phyloP scores from a whole-genome alignment of 768 basidiomycete genomes.

The Crepidotus variabilis region DNA sequence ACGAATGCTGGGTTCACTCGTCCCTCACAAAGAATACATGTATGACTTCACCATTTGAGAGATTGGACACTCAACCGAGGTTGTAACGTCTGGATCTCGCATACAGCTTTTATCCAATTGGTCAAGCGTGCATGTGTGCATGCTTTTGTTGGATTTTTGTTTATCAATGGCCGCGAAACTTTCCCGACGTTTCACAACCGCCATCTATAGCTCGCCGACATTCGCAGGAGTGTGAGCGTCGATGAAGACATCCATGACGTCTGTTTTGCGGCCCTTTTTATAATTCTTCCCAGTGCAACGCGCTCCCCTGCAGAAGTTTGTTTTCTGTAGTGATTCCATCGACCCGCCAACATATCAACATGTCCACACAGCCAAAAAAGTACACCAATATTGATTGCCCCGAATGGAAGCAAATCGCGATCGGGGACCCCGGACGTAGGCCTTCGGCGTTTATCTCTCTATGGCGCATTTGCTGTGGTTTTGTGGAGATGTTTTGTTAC shows the following conservation, averaged over 20 bases:
- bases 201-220: neutral
- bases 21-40: too few species aligned
- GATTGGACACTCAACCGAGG: too few species aligned
- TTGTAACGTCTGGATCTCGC: too few species aligned
- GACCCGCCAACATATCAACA: constrained; percentile 18
- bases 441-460: neutral
- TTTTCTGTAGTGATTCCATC: neutral
- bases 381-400: constrained; percentile 28
- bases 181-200: neutral
- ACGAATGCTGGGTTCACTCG: too few species aligned
- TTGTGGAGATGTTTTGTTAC: neutral
- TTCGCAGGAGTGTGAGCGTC: neutral
- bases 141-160: too few species aligned
- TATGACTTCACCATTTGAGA: too few species aligned
- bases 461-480: too few species aligned
- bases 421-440: neutral
- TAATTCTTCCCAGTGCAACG: too few species aligned
- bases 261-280: neutral
- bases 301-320: neutral
- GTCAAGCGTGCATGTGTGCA: too few species aligned
- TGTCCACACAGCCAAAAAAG: constrained; percentile 85
- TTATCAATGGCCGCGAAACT: neutral
- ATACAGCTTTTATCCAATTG: too few species aligned
- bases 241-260: neutral
- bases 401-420: neutral